Evolutionary conservation across 495 filamentous ascomycete species (phyloP), one percentile per base, ranked within the genome.

Genomic region (Penicillium canescens): DNA sequence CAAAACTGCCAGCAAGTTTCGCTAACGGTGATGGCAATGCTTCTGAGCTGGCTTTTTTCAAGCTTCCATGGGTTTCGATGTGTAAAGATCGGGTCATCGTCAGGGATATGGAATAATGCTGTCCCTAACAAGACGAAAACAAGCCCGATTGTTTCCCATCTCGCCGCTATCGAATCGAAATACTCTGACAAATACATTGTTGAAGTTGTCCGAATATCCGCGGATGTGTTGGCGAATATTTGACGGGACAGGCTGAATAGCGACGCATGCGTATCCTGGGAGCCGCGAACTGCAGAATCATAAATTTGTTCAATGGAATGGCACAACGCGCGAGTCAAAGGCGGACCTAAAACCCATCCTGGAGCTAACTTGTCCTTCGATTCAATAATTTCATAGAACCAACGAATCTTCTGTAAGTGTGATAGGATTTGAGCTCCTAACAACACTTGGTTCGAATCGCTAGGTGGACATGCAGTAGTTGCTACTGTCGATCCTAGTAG

Each of bases 71-170:
- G 49, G 18, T 46, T 57, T n/a, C 39, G 46, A 23, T 48, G 46
- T 3, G 49, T 45, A 38, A 57, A 57, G 3, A 53, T 16, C 6
- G 38, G 28, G 51, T 57, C 46, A 28, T 57, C 54, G 12, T 44
- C 49, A 11, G 33, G 28, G 9, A 45, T 36, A 33, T 46, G 28
- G 43, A 52, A 45, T n/a, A 48, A 33, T 41, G 41, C 33, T 4
- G 49, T 21, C 6, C 38, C 49, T 3, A 52, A 21, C 12, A 57
- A 9, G 11, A 14, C 49, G 34, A 57, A 52, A 6, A 57, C 7
- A 14, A 57, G 18, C 18, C 54, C 54, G 7, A 57, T 37, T 21
- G 36, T 46, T 16, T 57, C 54, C 54, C 54, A 57, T 23, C 49
- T 43, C 1, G n/a, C 33, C 4, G 34, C 23, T 16, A 46, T 52